Evolutionary conservation across 257 asterid species (phyloP), one percentile per base, ranked within the genome.

Genomic region (Solanum medicagineum): DNA sequence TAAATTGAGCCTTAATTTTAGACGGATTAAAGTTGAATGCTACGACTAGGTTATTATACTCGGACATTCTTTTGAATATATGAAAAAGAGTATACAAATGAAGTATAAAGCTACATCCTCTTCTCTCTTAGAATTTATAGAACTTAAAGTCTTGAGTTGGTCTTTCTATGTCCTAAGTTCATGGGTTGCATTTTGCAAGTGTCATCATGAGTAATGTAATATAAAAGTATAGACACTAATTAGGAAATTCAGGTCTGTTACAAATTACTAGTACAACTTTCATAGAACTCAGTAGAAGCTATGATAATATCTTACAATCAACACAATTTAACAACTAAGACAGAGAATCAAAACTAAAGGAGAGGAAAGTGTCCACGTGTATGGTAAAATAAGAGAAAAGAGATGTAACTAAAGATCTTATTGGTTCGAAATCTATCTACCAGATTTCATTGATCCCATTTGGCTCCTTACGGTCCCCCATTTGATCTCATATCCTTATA

Each of bases 341-440:
- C 22, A 75, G 0, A 26, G 60, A 24, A 16, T 47, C 17, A 86
- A 75, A 90, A 89, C 84, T 70, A 81, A 90, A 80, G 89, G 90
- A 83, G 80, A 75, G 87, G 36, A 79, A 54, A 66, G 22, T 47
- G 87, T 89, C 90, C 90, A 90, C 89, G 89, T 89, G 90, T 91
- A 86, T 19, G 22, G 22, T 26, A 74, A 49, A 77, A 85, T 4
- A 66, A 26, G 65, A 85, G 32, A 40, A 42, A 80, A 85, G 85
- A 86, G 92, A 90, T 89, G 93, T 87, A 86, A 62, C 62, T 71
- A 22, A 73, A 81, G 32, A 89, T 87, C 88, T 85, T 81, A 92
- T 91, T 92, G 95, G 95, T 89, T 83, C 84, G 90, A 88, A 88
- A 87, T 91, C 92, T 89, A 92, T 92, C 94, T 92, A 68, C 10